These are phyloP conservation scores for Plenodomus biglobosus DNA, from an alignment of 2,329 filamentous ascomycete genomes.

Conservation along the genomic window DNA sequence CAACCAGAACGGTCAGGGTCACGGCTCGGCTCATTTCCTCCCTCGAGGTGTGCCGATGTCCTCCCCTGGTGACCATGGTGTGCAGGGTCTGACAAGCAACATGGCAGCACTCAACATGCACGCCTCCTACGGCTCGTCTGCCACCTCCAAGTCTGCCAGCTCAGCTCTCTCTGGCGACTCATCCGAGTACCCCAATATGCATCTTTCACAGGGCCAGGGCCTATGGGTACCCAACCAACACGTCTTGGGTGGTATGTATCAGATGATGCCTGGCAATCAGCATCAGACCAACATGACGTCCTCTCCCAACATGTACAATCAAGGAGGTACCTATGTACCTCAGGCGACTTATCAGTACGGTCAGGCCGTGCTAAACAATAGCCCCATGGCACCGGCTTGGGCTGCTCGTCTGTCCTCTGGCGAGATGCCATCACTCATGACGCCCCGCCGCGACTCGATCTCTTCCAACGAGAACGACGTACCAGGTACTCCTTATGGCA, in stretches of 20 bases:
- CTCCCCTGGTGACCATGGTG: slow-evolving; percentile 32
- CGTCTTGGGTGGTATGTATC: slow-evolving; percentile 38
- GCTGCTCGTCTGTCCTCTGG: slow-evolving; percentile 49
- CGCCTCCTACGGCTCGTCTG: slow-evolving; percentile 36
- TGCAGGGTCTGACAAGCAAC: slow-evolving; percentile 38
- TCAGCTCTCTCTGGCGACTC: slow-evolving; percentile 37
- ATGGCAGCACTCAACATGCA: slow-evolving; percentile 44
- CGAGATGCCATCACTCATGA: slow-evolving; percentile 54
- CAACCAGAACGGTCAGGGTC: slow-evolving; percentile 30
- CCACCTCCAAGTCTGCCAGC: slow-evolving; percentile 35
- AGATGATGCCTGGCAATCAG: slow-evolving; percentile 37
- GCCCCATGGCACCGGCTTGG: slow-evolving; percentile 51
- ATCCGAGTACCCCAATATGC: slow-evolving; percentile 39
- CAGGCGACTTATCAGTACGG: slow-evolving; percentile 49
- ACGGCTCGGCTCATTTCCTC: slow-evolving; percentile 38
- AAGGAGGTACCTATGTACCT: slow-evolving; percentile 48
- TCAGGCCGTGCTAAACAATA: slow-evolving; percentile 49
- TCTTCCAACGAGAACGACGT: slow-evolving; percentile 57
- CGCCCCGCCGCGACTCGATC: slow-evolving; percentile 54
- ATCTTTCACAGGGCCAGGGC: slow-evolving; percentile 41
- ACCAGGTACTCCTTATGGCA: slow-evolving; percentile 51
- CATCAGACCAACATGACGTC: slow-evolving; percentile 36
- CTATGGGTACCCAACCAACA: slow-evolving; percentile 44
- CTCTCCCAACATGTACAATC: slow-evolving; percentile 50
- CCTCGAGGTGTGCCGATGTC: slow-evolving; percentile 41